Conservation (phyloP, 2,329 filamentous ascomycete genomes). For the Botrytis aclada region DNA sequence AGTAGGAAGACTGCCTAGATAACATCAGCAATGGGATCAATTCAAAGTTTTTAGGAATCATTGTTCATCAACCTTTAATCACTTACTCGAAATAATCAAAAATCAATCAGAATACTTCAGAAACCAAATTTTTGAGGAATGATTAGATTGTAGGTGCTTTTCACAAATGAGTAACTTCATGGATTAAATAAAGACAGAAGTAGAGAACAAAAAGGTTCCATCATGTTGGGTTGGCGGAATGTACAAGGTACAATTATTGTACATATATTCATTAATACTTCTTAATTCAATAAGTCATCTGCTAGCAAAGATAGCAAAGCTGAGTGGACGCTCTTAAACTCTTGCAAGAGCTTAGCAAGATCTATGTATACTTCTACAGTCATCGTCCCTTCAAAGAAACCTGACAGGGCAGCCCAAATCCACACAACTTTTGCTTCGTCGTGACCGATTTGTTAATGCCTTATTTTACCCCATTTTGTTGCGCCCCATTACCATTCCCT, state of each 20-base stretch:
- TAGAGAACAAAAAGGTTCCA: not conserved
- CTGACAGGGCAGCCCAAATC: not conserved
- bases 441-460: not conserved
- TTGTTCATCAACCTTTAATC: not conserved
- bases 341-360: not conserved
- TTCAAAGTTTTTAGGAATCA: not conserved
- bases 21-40: not conserved
- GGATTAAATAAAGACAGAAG: not conserved
- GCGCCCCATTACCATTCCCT: slow-evolving; percentile 19
- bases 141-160: not conserved
- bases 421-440: slow-evolving; percentile 7
- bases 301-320: not conserved
- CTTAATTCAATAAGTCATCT: slow-evolving; percentile 10
- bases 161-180: not conserved
- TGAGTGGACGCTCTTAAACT: not conserved
- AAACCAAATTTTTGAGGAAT: not conserved
- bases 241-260: not conserved
- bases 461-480: slow-evolving; percentile 19
- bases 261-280: not conserved
- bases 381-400: not conserved
- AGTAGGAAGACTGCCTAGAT: not conserved
- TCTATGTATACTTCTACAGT: slow-evolving; percentile 19
- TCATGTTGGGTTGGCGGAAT: not conserved
- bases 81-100: not conserved
- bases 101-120: not conserved